Percentiles rank a stretch among this genome's conserved stretches.
Evolutionary conservation across 345 rosid genomes (phyloP).

Genomic region (Brassica napus): Da-Ae NC_063452.1:42428001-42428500

Average conservation of each 20-base stretch:
- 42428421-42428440: conserved; percentile 49
- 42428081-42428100: conserved; percentile 73
- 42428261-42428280: conserved; percentile 63
- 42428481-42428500: conserved; percentile 75
- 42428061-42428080: conserved; percentile 77
- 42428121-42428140: conserved; percentile 73
- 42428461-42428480: conserved; percentile 56
- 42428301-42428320: conserved; percentile 74
- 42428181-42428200: conserved; percentile 68
- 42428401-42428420: neutral
- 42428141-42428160: conserved; percentile 55
- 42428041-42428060: conserved; percentile 39
- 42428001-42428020: conserved; percentile 8
- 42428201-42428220: conserved; percentile 81
- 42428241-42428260: conserved; percentile 83
- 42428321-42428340: conserved; percentile 80
- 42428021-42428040: neutral
- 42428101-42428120: conserved; percentile 53
- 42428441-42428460: conserved; percentile 73
- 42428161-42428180: conserved; percentile 62
- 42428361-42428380: conserved; percentile 15
- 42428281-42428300: conserved; percentile 87
- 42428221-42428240: conserved; percentile 71
- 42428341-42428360: conserved; percentile 68
- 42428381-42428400: conserved; percentile 11